phyloP scores from a whole-genome alignment of 805 yeast genomes.

The Cyberlindnera amylophila region DNA sequence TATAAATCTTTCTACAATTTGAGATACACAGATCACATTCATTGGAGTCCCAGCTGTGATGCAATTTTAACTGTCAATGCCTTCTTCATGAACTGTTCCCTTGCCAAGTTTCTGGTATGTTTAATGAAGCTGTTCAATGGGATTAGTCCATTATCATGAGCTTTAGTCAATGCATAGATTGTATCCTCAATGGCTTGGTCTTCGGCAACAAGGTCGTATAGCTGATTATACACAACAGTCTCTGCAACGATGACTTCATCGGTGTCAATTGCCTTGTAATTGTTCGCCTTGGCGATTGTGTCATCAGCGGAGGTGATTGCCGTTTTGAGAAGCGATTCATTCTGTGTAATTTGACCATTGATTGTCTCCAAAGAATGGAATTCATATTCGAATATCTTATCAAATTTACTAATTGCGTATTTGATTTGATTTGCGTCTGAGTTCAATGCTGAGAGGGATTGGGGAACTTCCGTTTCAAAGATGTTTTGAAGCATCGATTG shows the following conservation, averaged over 20 bases:
- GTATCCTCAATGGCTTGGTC: slow-evolving; percentile 74
- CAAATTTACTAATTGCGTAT: slow-evolving; percentile 35
- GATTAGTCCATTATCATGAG: slow-evolving; percentile 47
- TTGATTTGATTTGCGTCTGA: slow-evolving; percentile 26
- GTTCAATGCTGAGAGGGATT: slow-evolving; percentile 20
- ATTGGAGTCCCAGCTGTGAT: slow-evolving; percentile 13
- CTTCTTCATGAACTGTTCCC: slow-evolving; percentile 58
- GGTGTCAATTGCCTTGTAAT: slow-evolving; percentile 32
- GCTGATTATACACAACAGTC: slow-evolving; percentile 52
- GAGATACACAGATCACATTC: background rate
- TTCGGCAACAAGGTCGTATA: slow-evolving; percentile 59
- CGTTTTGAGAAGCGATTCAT: slow-evolving; percentile 27
- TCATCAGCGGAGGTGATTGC: slow-evolving; percentile 29
- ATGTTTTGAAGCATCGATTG: slow-evolving; percentile 23
- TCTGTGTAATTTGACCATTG: slow-evolving; percentile 26
- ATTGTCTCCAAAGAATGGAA: slow-evolving; percentile 25
- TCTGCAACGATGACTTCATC: slow-evolving; percentile 48
- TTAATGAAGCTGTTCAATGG: slow-evolving; percentile 37
- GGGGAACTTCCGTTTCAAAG: slow-evolving; percentile 23
- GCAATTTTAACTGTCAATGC: slow-evolving; percentile 42
- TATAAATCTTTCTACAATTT: background rate
- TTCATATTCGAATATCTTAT: slow-evolving; percentile 35
- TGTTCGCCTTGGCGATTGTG: slow-evolving; percentile 31
- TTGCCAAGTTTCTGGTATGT: slow-evolving; percentile 47
- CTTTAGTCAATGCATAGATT: slow-evolving; percentile 51